phyloP scores from a whole-genome alignment of 2,329 filamentous ascomycete species.

The Sporothrix curviconia region DNA sequence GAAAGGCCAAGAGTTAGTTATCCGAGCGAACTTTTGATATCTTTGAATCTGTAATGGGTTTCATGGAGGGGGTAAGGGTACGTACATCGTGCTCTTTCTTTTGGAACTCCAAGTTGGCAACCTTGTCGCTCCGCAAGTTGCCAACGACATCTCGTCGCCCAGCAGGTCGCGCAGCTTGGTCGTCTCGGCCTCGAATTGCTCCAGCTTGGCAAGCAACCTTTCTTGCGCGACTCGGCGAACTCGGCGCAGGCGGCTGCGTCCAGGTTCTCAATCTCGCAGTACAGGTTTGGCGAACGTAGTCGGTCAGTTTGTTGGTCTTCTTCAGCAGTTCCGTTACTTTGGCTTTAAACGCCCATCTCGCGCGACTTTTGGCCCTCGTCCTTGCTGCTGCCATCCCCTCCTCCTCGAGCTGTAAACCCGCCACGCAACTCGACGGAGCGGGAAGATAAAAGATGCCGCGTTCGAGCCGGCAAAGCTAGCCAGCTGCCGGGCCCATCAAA shows the following conservation, averaged over 20 bases:
- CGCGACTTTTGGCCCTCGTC: conserved; percentile 49
- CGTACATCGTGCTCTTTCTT: conserved; percentile 90
- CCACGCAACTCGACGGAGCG: conserved; percentile 91
- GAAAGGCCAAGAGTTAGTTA: background rate
- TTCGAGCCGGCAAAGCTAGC: conserved; percentile 93
- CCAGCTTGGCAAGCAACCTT: conserved; percentile 76
- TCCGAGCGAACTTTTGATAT: background rate
- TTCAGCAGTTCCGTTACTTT: conserved; percentile 92
- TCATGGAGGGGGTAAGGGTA: conserved; percentile 17
- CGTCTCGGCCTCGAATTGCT: conserved; percentile 79
- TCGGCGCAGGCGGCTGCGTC: conserved; percentile 73
- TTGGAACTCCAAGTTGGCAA: conserved; percentile 95
- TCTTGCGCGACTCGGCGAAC: conserved; percentile 82
- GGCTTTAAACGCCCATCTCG: conserved; percentile 74
- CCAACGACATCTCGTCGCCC: conserved; percentile 81
- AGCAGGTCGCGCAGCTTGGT: conserved; percentile 82
- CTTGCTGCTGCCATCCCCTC: conserved; percentile 50
- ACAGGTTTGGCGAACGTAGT: conserved; percentile 90
- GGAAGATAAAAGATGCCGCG: conserved; percentile 95
- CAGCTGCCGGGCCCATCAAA: conserved; percentile 84
- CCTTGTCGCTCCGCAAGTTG: conserved; percentile 91
- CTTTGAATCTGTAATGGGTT: background rate
- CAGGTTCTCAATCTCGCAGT: conserved; percentile 80
- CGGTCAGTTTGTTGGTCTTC: conserved; percentile 98
- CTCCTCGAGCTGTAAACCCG: conserved; percentile 74